These are phyloP conservation scores for Annona squamosa DNA, from an alignment of 164 flowering plant genomes.

Conservation along the genomic window DNA sequence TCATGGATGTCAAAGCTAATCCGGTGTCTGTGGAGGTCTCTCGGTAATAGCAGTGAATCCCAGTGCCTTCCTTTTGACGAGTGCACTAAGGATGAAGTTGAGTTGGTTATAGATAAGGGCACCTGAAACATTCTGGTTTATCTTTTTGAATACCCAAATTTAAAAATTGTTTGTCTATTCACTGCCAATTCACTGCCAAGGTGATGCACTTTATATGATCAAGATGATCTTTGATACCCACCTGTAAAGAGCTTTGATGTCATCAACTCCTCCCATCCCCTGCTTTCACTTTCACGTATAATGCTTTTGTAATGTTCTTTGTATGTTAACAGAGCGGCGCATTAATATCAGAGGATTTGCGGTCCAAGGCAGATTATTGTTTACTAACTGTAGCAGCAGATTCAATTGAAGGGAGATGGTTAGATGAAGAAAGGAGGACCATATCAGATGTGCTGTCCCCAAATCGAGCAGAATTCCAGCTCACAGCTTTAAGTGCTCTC, in stretches of 20 bases:
- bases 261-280: neutral
- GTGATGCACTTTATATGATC: neutral
- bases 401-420: constrained; percentile 52
- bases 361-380: constrained; percentile 46
- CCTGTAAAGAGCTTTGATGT: neutral
- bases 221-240: neutral
- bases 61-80: no score
- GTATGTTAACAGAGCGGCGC: constrained; percentile 58
- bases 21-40: no score
- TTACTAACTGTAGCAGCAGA: constrained; percentile 44
- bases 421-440: constrained; percentile 23
- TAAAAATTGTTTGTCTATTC: no score
- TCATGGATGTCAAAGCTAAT: no score
- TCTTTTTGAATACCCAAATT: no score
- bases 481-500: constrained; percentile 68
- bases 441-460: constrained; percentile 21
- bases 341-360: constrained; percentile 47
- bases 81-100: no score
- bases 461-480: constrained; percentile 53
- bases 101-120: no score
- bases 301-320: neutral
- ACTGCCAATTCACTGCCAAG: neutral
- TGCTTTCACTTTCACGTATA: neutral
- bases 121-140: no score
- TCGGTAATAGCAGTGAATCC: no score